Base-by-base conservation (phyloP, 305 asterid genomes). In the Fraxinus nigra region DNA sequence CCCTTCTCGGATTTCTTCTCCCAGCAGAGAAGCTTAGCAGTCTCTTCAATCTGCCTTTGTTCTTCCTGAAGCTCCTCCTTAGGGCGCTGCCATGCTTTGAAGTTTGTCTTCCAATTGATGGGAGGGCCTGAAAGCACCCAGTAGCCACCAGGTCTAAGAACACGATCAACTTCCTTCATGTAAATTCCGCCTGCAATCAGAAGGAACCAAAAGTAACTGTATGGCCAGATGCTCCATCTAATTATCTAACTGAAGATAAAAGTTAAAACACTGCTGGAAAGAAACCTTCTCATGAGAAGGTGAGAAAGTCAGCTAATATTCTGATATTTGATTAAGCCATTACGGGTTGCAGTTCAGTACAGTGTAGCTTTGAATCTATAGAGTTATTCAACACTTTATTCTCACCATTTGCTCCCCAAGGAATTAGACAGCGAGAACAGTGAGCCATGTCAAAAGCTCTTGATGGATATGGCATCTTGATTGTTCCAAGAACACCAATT, bases 401-500 rank as follows among this genome's bases (percentile, higher is more conserved):
- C 70, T 18, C 30, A 61, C 70, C 70, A 61, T 61, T 61, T 7
- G 30, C 28, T 61, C 70, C 70, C 70, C 70, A 61, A 61, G 70
- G 70, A 18, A 61, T 61, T 61, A 61, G 70, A 61, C 90, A 87
- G 22, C 90, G 87, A 48, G 90, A 88, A 80, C 90, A 87, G 78
- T 87, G 90, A 75, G 84, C 87, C 5, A 85, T 26, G 80, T 87
- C 89, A 84, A 87, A 87, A 65, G 76, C 90, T 77, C 89, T 85
- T 28, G 85, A 87, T 1, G 90, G 90, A 72, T 72, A 87, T 11
- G 90, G 90, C 35, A 87, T 87, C 76, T 88, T 85, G 81, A 79
- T 79, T 65, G 89, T 87, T 54, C 90, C 90, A 88, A 87, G 86
- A 80, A 87, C 90, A 30, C 86, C 89, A 76, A 87, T 84, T 76